Percentiles rank a stretch among this genome's conserved stretches.
These are phyloP conservation scores for Cyberlindnera meyerae DNA, from an alignment of 805 yeast genomes.

Conservation along the genomic window DNA sequence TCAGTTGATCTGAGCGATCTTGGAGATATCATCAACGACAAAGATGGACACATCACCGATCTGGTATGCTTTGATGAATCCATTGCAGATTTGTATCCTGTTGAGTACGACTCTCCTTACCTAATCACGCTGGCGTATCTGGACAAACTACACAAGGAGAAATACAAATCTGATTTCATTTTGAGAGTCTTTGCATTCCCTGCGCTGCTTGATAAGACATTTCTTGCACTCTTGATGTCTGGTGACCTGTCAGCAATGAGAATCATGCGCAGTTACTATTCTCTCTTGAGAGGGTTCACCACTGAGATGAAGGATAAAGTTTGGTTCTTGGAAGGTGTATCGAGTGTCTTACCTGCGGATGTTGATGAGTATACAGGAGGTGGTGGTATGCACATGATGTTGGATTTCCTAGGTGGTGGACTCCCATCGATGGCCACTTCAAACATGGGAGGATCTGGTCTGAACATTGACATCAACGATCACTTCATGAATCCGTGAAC, in stretches of 20 bases:
- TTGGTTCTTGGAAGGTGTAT: conserved; percentile 92
- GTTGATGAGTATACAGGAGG: conserved; percentile 89
- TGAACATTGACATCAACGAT: conserved; percentile 26
- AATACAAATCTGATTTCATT: conserved; percentile 80
- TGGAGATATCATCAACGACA: conserved; percentile 52
- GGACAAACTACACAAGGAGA: conserved; percentile 76
- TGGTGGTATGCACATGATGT: conserved; percentile 90
- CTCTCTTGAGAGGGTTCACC: conserved; percentile 73
- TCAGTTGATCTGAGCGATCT: conserved; percentile 88
- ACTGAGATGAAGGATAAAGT: conserved; percentile 84
- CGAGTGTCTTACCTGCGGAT: conserved; percentile 83
- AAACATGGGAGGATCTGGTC: conserved; percentile 27
- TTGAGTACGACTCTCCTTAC: conserved; percentile 77
- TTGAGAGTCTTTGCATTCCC: conserved; percentile 89
- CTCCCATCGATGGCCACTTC: conserved; percentile 44
- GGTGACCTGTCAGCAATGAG: conserved; percentile 88
- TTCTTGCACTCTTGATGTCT: conserved; percentile 69
- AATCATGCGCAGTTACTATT: conserved; percentile 85
- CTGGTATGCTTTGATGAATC: conserved; percentile 81
- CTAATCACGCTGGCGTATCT: conserved; percentile 81
- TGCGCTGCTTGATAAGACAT: conserved; percentile 78
- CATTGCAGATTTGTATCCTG: conserved; percentile 82
- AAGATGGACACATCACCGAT: conserved; percentile 42
- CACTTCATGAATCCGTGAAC: conserved; percentile 26
- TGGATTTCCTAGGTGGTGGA: conserved; percentile 77